Conservation (phyloP, 1,284 basidiomycete species). For the Moesziomyces sp. region DNA sequence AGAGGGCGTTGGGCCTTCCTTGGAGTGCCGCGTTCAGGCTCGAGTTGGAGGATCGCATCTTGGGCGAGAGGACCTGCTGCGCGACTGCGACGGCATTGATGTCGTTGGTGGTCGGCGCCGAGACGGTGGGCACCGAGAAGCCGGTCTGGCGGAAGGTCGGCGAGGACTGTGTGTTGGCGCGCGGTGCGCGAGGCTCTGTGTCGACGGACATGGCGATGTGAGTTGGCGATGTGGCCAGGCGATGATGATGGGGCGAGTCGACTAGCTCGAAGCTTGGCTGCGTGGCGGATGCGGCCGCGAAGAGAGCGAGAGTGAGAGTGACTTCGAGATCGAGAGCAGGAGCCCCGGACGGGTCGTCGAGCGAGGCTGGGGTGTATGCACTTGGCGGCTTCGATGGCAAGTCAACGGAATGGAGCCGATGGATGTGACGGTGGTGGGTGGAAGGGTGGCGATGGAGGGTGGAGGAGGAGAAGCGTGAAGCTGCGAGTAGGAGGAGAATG, state of each 20-base stretch:
- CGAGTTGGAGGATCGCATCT: slow-evolving; percentile 40
- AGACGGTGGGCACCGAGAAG: slow-evolving; percentile 44
- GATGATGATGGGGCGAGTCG: neutral
- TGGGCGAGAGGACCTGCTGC: slow-evolving; percentile 28
- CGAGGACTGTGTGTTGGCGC: slow-evolving; percentile 43
- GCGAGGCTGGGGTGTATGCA: neutral
- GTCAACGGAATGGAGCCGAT: too few species aligned
- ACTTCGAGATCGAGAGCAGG: neutral
- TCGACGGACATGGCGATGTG: slow-evolving; percentile 43
- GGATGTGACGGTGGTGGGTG: too few species aligned
- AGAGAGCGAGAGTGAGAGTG: too few species aligned
- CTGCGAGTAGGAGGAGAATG: neutral
- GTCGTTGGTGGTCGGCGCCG: slow-evolving; percentile 41
- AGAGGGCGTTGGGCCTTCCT: slow-evolving; percentile 3
- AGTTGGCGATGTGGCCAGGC: neutral
- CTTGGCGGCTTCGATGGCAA: neutral
- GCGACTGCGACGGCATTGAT: slow-evolving; percentile 31
- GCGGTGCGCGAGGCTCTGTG: slow-evolving; percentile 35
- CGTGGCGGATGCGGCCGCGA: too few species aligned
- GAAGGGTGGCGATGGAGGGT: neutral
- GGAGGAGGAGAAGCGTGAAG: neutral
- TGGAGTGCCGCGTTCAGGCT: slow-evolving; percentile 43
- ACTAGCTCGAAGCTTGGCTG: too few species aligned
- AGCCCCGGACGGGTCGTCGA: neutral
- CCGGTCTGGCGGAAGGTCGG: slow-evolving; percentile 53